Evolutionary conservation across 768 basidiomycete genomes (phyloP).

Genomic region (Nevesoporus exiguus): DNA sequence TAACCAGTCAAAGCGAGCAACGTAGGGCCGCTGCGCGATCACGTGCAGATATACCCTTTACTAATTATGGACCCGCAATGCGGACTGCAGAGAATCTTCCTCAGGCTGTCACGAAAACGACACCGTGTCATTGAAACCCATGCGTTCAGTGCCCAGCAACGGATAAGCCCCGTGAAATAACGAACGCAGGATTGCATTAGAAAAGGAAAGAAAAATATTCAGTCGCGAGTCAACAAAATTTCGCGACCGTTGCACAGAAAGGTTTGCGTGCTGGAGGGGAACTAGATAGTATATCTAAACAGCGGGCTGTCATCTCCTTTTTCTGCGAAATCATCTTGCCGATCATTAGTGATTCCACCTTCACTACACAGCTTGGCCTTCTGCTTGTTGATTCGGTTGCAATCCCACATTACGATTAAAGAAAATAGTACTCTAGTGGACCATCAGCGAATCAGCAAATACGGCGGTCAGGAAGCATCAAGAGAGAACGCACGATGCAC

Average conservation of each 20-base stretch:
- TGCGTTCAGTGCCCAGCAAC: too few relatives aligned
- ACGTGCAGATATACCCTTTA: constrained; percentile 4
- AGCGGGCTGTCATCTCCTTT: constrained; percentile 53
- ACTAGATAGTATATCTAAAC: constrained; percentile 40
- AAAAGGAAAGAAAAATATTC: too few relatives aligned
- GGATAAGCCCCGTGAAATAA: too few relatives aligned
- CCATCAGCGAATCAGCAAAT: constrained; percentile 24
- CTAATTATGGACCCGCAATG: too few relatives aligned
- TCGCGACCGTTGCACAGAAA: not conserved
- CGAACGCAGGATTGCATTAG: too few relatives aligned
- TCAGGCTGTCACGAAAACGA: too few relatives aligned
- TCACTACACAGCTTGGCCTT: constrained; percentile 42
- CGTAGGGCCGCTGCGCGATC: not conserved
- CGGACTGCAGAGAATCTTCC: too few relatives aligned
- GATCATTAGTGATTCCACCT: constrained; percentile 40
- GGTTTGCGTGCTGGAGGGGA: not conserved
- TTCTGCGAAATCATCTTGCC: constrained; percentile 38
- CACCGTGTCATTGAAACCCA: too few relatives aligned
- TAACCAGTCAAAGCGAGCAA: not conserved
- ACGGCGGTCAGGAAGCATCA: constrained; percentile 5
- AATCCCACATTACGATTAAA: constrained; percentile 43
- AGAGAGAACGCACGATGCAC: constrained; percentile 15
- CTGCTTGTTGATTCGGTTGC: constrained; percentile 42
- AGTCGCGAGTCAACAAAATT: too few relatives aligned
- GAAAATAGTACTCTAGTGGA: constrained; percentile 36